Base-by-base conservation (phyloP, 495 filamentous ascomycete genomes). In the Astrothelium subdiscretum region DNA sequence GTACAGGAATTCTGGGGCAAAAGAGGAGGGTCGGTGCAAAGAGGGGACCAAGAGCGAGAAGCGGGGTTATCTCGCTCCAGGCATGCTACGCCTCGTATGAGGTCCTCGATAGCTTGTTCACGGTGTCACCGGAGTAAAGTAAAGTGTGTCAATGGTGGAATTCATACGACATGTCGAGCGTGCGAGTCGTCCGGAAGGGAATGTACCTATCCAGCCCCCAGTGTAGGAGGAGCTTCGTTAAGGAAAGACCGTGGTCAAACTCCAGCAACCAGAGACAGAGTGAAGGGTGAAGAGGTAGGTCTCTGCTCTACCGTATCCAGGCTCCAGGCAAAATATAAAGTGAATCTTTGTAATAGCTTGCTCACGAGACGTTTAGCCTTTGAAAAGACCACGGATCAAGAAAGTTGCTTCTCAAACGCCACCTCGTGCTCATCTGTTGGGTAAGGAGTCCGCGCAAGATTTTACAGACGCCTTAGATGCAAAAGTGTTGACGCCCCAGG, bases 41-140 rank as follows among this genome's bases (percentile, higher is more conserved):
- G 15, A 20, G 24, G 29, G 6, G 54, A 15, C 20, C 43, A 0
- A 48, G n/a, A 5, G n/a, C 5, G 43, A 5, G 43, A 48, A 48
- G 43, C 12, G n/a, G n/a, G 43, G 43, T 18, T 20, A 48, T 5
- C n/a, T 20, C 43, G 43, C 43, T 18, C 43, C 20, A 5, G 20
- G 43, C 43, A 48, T 48, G 43, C 11, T 20, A 48, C 43, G 12
- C 63, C 67, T 62, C 72, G 73, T 26, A 87, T 91, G 83, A 80
- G 89, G 60, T 90, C 87, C 57, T 88, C 85, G 65, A 90, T 92
- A 65, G 89, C 89, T 65, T 92, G 89, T 73, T 80, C 81, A 63
- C 80, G 84, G 58, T 92, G 89, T 76, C 83, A 88, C 61, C 85
- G 87, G 70, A 88, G 85, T 72, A 92, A 92, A 72, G 87, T 91